Evolutionary conservation across 2,329 filamentous ascomycete genomes (phyloP), one percentile per base, ranked within the genome.

Genomic region (Leptographium galeiforme): DNA sequence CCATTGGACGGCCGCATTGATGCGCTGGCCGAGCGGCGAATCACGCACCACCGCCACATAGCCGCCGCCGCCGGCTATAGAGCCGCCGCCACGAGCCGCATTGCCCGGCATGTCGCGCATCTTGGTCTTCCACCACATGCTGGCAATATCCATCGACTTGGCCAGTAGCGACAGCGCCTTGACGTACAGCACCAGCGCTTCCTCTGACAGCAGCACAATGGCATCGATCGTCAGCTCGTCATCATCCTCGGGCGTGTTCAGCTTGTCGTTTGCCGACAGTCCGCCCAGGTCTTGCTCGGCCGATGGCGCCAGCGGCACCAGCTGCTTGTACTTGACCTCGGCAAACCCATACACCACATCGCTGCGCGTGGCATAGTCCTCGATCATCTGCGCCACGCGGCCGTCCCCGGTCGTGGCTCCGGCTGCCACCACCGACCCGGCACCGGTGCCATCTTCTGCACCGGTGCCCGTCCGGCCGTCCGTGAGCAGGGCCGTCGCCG

Each of bases 291-390:
- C 82, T 59, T 85, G 81, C 49, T 87, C 82, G 59, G 78, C 79
- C 0, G 87, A 91, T 1, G 91, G 93, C 1, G 88, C 82, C 46
- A 93, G 72, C 4, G 93, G 93, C 50, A 96, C 81, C n/a, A 98
- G 77, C 67, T 98, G 93, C 68, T 94, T 93, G 69, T 94, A 96
- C 68, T 98, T 98, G 64, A 98, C 91, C 69, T 98, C 91, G 7
- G 93, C 93, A 68, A 98, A 97, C 4, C 91, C 90, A 66, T 90
- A 98, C 3, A 98, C 90, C 47, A 96, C 93, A 66, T 98, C 90
- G 64, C 90, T 96, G 41, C 90, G 79, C 36, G 89, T 93, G 2
- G 93, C 93, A 58, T 88, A 85, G 61, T 97, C 90, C 66, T 98
- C 91, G 54, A 97, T 89, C 46, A 81, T 78, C 62, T 89, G 85